Evolutionary conservation across 768 basidiomycete genomes (phyloP), one percentile per base, ranked within the genome.

Genomic region (Leccinum disarticulatum): DNA sequence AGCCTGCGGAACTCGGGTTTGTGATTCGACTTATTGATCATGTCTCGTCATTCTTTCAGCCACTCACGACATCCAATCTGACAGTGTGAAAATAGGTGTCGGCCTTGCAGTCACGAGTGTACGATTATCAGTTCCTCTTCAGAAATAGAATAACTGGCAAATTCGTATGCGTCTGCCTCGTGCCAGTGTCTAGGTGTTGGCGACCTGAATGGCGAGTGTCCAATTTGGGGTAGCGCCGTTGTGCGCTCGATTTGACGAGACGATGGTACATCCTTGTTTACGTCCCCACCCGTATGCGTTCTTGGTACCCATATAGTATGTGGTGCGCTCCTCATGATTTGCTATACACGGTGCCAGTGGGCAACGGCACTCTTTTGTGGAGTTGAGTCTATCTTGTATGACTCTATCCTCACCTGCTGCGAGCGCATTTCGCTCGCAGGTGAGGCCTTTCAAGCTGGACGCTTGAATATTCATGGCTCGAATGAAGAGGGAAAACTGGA

Each of bases 1-100:
- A 77, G 19, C 77, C 80, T 55, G 69, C 74, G 3, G 86, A 87
- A 65, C 78, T 86, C 31, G 86, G 85, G 49, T 78, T 31, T 25
- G 74, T 61, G 25, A 0, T 63, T 25, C n/a, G 11, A 9, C 7
- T 7, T 22, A 31, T 52, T 17, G 27, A 9, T 19, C 11, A 11
- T 46, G 43, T 46, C 6, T n/a, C 22, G 27, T 27, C 11, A 36
- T 35, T 4, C 35, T 36, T 35, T 22, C 22, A 19, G 17, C 43
- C 43, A 46, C 43, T 13, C 49, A 25, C 33, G n/a, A 15, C 31
- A 53, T 25, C 43, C 9, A 13, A 11, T 7, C 10, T 30, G 35
- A 46, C 36, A 74, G 72, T 3, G 66, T 66, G 27, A 64, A 81
- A 11, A 66, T 86, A 65, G 81, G 83, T 9, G 74, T 85, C 8